phyloP scores from a whole-genome alignment of 176 grass and related monocot genomes.

The Ananas comosus region DNA sequence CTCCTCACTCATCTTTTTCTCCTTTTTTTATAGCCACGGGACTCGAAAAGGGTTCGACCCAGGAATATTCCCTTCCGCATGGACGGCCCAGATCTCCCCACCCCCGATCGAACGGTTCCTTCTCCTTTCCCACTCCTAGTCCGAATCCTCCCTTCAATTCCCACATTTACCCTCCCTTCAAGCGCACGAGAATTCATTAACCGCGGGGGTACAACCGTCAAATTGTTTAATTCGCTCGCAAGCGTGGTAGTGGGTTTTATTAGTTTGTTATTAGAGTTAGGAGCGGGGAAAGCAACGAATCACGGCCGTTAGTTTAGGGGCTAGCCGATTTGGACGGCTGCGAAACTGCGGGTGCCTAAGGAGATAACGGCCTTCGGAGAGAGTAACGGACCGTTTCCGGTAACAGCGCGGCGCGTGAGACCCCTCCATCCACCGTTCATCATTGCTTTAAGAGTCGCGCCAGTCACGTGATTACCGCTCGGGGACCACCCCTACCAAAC shows the following conservation, averaged over 20 bases:
- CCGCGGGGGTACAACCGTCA: too few relatives aligned
- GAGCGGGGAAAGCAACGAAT: too few relatives aligned
- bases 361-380: too few relatives aligned
- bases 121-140: background rate
- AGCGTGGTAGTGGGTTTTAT: too few relatives aligned
- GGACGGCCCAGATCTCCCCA: background rate
- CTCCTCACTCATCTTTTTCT: slow-evolving; percentile 40
- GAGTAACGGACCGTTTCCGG: too few relatives aligned
- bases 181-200: too few relatives aligned
- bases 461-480: too few relatives aligned
- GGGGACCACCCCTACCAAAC: too few relatives aligned
- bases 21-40: background rate
- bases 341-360: too few relatives aligned
- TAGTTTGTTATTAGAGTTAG: too few relatives aligned
- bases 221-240: too few relatives aligned
- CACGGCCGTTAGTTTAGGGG: background rate
- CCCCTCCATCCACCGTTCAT: background rate
- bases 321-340: background rate
- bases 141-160: background rate
- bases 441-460: background rate
- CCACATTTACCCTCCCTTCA: background rate
- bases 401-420: background rate
- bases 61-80: background rate
- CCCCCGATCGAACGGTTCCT: background rate
- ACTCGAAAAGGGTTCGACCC: background rate